Evolutionary conservation across 306 rosid genomes (phyloP).

Genomic region (Rosa multiflora): DNA sequence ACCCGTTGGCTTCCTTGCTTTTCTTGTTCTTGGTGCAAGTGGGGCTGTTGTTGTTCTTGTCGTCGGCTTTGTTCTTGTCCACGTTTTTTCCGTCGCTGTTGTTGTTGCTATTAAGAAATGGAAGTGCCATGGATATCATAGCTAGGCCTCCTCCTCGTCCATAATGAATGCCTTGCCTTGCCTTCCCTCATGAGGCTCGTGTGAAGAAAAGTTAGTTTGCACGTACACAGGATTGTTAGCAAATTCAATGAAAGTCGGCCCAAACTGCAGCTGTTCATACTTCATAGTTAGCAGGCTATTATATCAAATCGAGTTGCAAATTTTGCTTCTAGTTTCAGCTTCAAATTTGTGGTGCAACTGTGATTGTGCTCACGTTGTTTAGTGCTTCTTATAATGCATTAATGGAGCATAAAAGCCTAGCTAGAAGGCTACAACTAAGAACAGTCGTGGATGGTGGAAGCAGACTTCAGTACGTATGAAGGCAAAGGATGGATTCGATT

Average conservation of each 20-base stretch:
- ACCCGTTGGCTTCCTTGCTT: conserved; percentile 33
- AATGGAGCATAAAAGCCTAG: neutral
- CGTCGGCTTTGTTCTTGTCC: conserved; percentile 29
- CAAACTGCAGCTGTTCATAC: neutral
- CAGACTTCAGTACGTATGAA: neutral
- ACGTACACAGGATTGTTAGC: neutral
- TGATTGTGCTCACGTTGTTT: neutral
- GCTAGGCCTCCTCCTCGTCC: neutral
- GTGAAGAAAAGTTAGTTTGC: neutral
- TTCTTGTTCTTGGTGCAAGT: conserved; percentile 37
- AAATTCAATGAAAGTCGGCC: neutral
- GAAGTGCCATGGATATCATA: neutral
- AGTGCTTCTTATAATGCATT: neutral
- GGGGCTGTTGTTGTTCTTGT: conserved; percentile 22
- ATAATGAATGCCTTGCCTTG: neutral
- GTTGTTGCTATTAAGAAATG: conserved; percentile 10
- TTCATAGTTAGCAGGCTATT: neutral
- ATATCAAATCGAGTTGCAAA: neutral
- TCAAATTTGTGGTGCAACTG: neutral
- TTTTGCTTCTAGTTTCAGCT: neutral
- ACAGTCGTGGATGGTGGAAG: neutral
- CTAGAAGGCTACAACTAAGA: neutral
- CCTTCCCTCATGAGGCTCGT: neutral
- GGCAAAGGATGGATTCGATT: neutral
- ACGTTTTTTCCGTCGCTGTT: conserved; percentile 7